Evolutionary conservation across 805 yeast genomes (phyloP).

Genomic region (Martiniozyma abietophila): DNA sequence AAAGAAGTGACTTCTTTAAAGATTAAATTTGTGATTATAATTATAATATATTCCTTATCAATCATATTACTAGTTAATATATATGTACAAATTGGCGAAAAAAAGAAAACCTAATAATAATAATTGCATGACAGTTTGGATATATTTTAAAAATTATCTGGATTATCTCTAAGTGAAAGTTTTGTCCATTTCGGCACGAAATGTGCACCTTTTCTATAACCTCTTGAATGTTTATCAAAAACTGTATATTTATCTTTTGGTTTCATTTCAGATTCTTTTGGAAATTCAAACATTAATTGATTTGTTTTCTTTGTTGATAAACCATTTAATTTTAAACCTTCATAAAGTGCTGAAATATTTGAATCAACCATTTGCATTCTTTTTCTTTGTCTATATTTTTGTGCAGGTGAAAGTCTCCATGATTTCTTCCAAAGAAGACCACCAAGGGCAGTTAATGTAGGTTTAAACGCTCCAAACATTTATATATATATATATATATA

Average conservation of each 20-base stretch:
- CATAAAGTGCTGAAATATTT: conserved; percentile 57
- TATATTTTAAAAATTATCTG: conserved; percentile 58
- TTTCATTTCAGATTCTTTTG: conserved; percentile 73
- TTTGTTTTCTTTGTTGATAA: conserved; percentile 27
- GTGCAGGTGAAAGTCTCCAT: conserved; percentile 69
- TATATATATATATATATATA: background rate
- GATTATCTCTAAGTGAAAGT: conserved; percentile 69
- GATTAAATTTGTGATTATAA: background rate
- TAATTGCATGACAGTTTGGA: too few relatives aligned
- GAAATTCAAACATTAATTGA: conserved; percentile 40
- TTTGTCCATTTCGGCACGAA: conserved; percentile 90
- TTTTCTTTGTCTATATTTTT: conserved; percentile 75
- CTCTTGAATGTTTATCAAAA: conserved; percentile 62
- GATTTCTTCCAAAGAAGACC: conserved; percentile 78
- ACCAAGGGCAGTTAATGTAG: conserved; percentile 47
- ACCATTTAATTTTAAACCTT: conserved; percentile 33
- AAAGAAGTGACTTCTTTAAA: background rate
- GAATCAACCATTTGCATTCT: conserved; percentile 77
- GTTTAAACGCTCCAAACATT: conserved; percentile 55
- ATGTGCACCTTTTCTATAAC: conserved; percentile 84
- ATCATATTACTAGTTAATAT: background rate
- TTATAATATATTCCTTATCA: background rate
- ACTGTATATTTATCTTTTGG: conserved; percentile 82
- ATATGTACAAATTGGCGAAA: background rate
- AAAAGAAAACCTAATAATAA: too few relatives aligned